These are phyloP conservation scores for Mesostigma viride DNA, from an alignment of 139 green algal genomes.

Conservation along the genomic window DNA sequence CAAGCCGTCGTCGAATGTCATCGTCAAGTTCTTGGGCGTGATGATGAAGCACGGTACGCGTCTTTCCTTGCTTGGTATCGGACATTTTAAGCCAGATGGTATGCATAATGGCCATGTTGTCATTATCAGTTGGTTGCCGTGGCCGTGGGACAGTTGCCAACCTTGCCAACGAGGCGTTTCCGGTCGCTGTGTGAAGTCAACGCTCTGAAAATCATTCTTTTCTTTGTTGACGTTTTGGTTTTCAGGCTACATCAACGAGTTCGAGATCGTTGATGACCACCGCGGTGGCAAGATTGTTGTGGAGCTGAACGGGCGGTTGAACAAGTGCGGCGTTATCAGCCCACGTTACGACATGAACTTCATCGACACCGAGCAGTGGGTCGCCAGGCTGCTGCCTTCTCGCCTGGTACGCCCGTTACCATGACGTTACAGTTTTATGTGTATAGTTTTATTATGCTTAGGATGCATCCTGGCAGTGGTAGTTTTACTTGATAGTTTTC, in stretches of 20 bases:
- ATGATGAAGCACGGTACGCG: slow-evolving; percentile 80
- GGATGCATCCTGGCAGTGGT: too few relatives aligned
- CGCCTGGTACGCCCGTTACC: slow-evolving; percentile 53
- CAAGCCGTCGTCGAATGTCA: slow-evolving; percentile 89
- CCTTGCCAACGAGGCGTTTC: too few relatives aligned
- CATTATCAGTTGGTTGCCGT: too few relatives aligned
- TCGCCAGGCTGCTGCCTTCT: slow-evolving; percentile 86
- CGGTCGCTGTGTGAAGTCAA: too few relatives aligned
- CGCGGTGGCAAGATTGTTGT: slow-evolving; percentile 97
- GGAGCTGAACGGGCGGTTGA: slow-evolving; percentile 94
- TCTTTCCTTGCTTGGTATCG: too few relatives aligned
- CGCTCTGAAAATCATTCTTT: too few relatives aligned
- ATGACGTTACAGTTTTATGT: not conserved
- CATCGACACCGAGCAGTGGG: slow-evolving; percentile 81
- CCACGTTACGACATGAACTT: slow-evolving; percentile 81
- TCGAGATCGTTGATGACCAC: slow-evolving; percentile 97
- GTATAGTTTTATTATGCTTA: too few relatives aligned
- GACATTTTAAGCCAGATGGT: not conserved
- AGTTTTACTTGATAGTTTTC: not conserved
- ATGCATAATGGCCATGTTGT: not conserved
- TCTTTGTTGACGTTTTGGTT: slow-evolving; percentile 5
- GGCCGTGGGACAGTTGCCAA: too few relatives aligned
- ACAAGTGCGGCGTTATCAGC: slow-evolving; percentile 98
- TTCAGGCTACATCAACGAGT: slow-evolving; percentile 97
- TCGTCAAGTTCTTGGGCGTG: slow-evolving; percentile 98